A percentile compares a stretch with the other conserved stretches of the same genome.
phyloP scores from a whole-genome alignment of 2,329 filamentous ascomycete genomes.

The Juglanconis juglandina region DNA sequence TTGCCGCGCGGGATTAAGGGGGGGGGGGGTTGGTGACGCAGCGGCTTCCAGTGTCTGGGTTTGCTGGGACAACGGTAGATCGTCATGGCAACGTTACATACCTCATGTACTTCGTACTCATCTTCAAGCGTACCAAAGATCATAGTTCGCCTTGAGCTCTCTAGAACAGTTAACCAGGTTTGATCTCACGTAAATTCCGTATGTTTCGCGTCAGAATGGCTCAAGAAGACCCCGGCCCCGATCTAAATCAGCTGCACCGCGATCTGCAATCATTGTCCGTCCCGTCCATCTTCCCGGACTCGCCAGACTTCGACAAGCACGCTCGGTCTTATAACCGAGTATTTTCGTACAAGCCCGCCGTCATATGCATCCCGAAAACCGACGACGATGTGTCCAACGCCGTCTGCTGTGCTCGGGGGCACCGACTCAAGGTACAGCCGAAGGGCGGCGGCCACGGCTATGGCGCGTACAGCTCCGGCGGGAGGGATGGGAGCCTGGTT shows the following conservation, averaged over 20 bases:
- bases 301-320: background rate
- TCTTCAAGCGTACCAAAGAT: too few relatives aligned
- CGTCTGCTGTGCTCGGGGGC: constrained; percentile 40
- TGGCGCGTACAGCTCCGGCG: constrained; percentile 44
- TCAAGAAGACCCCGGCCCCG: background rate
- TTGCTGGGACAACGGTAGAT: too few relatives aligned
- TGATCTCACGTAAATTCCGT: too few relatives aligned
- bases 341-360: constrained; percentile 36
- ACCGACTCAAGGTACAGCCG: constrained; percentile 42
- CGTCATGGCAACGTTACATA: too few relatives aligned
- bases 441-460: constrained; percentile 52
- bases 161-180: too few relatives aligned
- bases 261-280: background rate
- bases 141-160: too few relatives aligned
- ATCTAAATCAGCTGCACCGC: background rate
- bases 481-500: constrained; percentile 44
- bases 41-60: too few relatives aligned
- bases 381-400: constrained; percentile 42
- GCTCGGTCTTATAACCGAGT: constrained; percentile 28
- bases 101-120: too few relatives aligned
- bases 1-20: too few relatives aligned
- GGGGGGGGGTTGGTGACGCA: too few relatives aligned
- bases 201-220: too few relatives aligned
- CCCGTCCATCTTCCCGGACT: constrained; percentile 4
- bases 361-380: constrained; percentile 41